Percentiles rank a stretch among this genome's conserved stretches.
Evolutionary conservation across 2,329 filamentous ascomycete genomes (phyloP).

Genomic region (Davidsoniella eucalypti): DNA sequence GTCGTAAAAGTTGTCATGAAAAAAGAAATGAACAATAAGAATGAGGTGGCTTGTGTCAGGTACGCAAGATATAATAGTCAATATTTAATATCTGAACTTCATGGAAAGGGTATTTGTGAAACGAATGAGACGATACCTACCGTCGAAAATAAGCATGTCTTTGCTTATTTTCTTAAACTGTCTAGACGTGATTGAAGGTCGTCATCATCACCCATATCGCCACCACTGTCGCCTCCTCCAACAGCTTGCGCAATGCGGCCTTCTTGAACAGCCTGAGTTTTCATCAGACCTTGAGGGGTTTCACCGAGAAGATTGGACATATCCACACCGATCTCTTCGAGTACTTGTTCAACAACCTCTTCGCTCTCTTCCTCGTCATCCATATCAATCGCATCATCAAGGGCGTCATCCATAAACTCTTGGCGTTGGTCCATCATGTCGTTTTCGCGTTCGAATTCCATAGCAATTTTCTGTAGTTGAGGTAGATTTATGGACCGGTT

Average conservation of each 20-base stretch:
- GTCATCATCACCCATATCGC: conserved; percentile 31
- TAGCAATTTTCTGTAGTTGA: conserved; percentile 84
- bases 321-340: conserved; percentile 94
- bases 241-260: conserved; percentile 73
- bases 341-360: conserved; percentile 87
- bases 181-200: conserved; percentile 88
- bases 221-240: conserved; percentile 34
- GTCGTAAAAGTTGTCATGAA: too few relatives aligned
- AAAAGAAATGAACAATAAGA: too few relatives aligned
- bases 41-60: too few relatives aligned
- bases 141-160: not conserved
- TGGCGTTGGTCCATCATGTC: conserved; percentile 98
- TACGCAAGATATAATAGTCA: too few relatives aligned
- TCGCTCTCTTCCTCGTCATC: conserved; percentile 88
- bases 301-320: conserved; percentile 65
- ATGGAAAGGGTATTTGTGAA: too few relatives aligned
- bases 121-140: not conserved
- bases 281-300: conserved; percentile 58
- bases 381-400: conserved; percentile 88
- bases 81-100: too few relatives aligned
- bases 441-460: conserved; percentile 98
- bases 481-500: conserved; percentile 96
- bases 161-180: conserved; percentile 48
- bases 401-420: conserved; percentile 99
- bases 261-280: conserved; percentile 50